These are phyloP conservation scores for Hirsutella rhossiliensis DNA, from an alignment of 2,329 filamentous ascomycete genomes.

Conservation along the genomic window DNA sequence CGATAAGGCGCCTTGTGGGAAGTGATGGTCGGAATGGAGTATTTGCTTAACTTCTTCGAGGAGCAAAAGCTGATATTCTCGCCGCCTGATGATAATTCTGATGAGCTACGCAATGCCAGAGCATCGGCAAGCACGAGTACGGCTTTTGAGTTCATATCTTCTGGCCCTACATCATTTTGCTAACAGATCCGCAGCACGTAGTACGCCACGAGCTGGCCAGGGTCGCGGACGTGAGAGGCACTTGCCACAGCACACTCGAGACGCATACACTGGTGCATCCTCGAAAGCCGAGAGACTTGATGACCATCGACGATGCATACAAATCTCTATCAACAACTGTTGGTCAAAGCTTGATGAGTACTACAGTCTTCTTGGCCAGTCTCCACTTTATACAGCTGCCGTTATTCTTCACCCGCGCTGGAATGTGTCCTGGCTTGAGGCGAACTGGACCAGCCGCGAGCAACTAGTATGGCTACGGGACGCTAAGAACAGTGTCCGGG, in stretches of 20 bases:
- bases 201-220: too few relatives aligned
- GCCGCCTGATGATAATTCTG: neutral
- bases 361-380: neutral
- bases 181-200: too few relatives aligned
- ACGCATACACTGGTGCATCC: slow-evolving; percentile 11
- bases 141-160: too few relatives aligned
- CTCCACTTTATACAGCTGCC: neutral
- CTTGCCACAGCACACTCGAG: slow-evolving; percentile 16
- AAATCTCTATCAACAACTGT: too few relatives aligned
- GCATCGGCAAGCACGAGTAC: too few relatives aligned
- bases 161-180: too few relatives aligned
- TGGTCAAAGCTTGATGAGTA: too few relatives aligned
- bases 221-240: too few relatives aligned
- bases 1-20: too few relatives aligned
- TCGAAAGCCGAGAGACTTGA: neutral
- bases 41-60: neutral
- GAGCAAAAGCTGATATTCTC: neutral
- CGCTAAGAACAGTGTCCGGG: neutral
- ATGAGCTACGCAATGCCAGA: too few relatives aligned
- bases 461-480: neutral
- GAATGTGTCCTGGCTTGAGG: neutral
- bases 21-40: too few relatives aligned
- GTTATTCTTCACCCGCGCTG: neutral
- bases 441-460: neutral
- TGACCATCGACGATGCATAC: too few relatives aligned